Conservation (phyloP, 495 filamentous ascomycete genomes). For the Penicillium daleae region DNA sequence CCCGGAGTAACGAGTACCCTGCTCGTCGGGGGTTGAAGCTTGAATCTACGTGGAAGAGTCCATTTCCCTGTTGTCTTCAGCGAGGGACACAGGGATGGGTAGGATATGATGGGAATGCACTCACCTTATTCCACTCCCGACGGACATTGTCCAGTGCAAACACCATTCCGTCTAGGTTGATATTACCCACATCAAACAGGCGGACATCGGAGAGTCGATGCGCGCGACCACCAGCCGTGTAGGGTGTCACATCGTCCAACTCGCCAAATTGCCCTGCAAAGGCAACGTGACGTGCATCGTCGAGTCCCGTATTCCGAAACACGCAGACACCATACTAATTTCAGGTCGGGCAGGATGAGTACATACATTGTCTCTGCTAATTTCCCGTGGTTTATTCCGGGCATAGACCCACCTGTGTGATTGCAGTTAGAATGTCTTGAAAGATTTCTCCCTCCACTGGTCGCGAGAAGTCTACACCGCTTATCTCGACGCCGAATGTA, state of each 20-base stretch:
- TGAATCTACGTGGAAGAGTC: conserved; percentile 62
- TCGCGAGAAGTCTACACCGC: conserved; percentile 52
- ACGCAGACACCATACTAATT: conserved; percentile 60
- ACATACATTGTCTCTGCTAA: background rate
- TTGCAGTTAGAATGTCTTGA: conserved; percentile 36
- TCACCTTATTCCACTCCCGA: conserved; percentile 41
- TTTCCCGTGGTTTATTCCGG: background rate
- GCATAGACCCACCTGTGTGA: conserved; percentile 18
- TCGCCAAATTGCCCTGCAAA: conserved; percentile 60
- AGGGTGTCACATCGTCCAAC: conserved; percentile 61
- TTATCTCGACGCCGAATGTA: conserved; percentile 58
- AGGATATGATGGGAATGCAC: background rate
- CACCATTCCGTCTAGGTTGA: conserved; percentile 42
- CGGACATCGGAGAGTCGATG: conserved; percentile 52
- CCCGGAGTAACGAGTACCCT: conserved; percentile 56
- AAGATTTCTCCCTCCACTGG: conserved; percentile 50
- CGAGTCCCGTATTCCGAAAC: conserved; percentile 56
- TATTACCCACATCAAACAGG: conserved; percentile 58
- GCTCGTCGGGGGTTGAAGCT: conserved; percentile 64
- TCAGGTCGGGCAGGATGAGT: background rate
- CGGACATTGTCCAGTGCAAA: conserved; percentile 24
- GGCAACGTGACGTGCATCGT: conserved; percentile 55
- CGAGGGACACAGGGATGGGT: background rate
- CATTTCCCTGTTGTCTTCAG: conserved; percentile 46
- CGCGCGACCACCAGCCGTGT: conserved; percentile 48